Conservation (phyloP, 2,329 filamentous ascomycete genomes). For the Triangularia verruculosa region DNA sequence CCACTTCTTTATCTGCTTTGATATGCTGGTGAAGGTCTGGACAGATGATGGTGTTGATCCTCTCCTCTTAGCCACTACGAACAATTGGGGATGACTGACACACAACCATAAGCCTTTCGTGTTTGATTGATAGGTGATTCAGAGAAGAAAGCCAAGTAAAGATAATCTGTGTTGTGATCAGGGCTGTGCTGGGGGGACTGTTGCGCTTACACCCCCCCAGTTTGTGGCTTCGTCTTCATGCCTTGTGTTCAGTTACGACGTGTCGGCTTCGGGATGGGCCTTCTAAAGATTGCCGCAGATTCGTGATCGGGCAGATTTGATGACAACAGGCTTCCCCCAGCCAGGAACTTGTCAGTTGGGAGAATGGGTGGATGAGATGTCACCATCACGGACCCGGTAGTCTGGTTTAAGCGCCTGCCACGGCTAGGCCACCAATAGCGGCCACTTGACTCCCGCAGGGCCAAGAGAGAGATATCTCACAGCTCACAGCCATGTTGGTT, state of each 20-base stretch:
- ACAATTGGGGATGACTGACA: too few relatives aligned
- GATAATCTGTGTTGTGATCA: neutral
- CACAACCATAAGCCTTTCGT: too few relatives aligned
- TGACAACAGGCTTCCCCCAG: neutral
- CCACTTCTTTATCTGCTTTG: neutral
- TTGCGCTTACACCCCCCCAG: neutral
- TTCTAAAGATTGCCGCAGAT: neutral
- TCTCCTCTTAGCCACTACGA: too few relatives aligned
- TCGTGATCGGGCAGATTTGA: conserved; percentile 1
- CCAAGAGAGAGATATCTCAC: neutral
- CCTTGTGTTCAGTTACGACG: neutral
- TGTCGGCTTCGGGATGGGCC: neutral
- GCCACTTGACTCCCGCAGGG: neutral
- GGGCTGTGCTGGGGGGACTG: neutral
- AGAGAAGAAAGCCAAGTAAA: neutral
- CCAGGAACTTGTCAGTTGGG: neutral
- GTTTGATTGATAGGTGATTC: too few relatives aligned
- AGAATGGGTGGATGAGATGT: neutral
- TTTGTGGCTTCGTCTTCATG: neutral
- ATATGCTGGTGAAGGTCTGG: too few relatives aligned
- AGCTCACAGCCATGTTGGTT: neutral
- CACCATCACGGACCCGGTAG: neutral
- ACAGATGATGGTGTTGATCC: too few relatives aligned
- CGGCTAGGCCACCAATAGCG: conserved; percentile 8
- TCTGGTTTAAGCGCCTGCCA: conserved; percentile 5